Conservation (phyloP, 2,329 filamentous ascomycete genomes). For the Neoarthrinium moseri region DNA sequence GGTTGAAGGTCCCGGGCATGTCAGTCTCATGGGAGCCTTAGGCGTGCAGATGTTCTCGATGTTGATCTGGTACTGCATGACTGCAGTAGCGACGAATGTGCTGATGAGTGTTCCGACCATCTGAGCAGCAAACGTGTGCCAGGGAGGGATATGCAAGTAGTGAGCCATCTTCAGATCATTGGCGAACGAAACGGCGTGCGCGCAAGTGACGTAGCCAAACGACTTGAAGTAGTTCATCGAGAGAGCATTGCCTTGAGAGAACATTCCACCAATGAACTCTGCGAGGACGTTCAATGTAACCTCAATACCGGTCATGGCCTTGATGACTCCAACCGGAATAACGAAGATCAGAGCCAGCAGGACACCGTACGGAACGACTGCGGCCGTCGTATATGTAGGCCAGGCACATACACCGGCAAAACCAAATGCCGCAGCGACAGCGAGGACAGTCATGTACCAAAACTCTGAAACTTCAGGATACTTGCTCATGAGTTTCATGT, state of each 20-base stretch:
- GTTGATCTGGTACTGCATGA: constrained; percentile 44
- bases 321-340: constrained; percentile 50
- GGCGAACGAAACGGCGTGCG: constrained; percentile 50
- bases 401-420: constrained; percentile 45
- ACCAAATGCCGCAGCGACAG: constrained; percentile 34
- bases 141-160: constrained; percentile 13
- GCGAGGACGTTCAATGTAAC: constrained; percentile 52
- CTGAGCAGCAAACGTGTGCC: constrained; percentile 6
- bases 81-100: constrained; percentile 4
- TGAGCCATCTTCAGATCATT: constrained; percentile 32
- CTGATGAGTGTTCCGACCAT: constrained; percentile 1
- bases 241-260: constrained; percentile 47
- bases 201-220: constrained; percentile 34
- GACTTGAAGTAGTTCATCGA: constrained; percentile 57
- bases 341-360: constrained; percentile 49
- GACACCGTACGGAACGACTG: constrained; percentile 52
- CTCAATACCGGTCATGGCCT: constrained; percentile 51
- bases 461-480: constrained; percentile 23
- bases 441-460: constrained; percentile 4
- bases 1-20: constrained; percentile 5
- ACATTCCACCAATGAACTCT: constrained; percentile 52
- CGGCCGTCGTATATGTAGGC: constrained; percentile 50
- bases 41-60: constrained; percentile 20
- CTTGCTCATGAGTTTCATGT: constrained; percentile 23
- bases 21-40: constrained; percentile 9